Conservation (phyloP, 768 basidiomycete genomes). For the Lentinula aciculospora region DNA sequence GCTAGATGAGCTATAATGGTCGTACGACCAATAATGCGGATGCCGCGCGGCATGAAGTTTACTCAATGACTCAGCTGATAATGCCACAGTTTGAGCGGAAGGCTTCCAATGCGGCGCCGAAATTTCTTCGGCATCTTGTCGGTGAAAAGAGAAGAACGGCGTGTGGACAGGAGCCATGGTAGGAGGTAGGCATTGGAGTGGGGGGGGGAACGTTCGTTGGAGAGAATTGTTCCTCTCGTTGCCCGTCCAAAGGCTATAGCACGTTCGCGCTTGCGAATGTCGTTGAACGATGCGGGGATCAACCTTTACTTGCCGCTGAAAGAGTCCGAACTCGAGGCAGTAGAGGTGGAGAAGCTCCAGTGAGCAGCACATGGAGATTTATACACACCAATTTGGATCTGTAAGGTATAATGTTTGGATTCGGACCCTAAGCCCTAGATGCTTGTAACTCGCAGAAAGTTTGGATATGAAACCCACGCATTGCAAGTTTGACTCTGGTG, state of each 20-base stretch:
- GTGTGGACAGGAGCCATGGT: neutral
- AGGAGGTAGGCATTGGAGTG: neutral
- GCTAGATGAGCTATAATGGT: neutral
- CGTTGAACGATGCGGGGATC: neutral
- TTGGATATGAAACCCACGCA: neutral
- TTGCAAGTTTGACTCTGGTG: neutral
- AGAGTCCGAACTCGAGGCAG: neutral
- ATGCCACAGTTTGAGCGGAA: neutral
- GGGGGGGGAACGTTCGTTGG: conserved; percentile 1
- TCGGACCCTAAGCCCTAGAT: neutral
- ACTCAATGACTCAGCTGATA: neutral
- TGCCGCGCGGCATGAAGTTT: neutral
- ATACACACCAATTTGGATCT: neutral
- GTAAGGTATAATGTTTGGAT: neutral
- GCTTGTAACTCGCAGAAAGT: neutral
- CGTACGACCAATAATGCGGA: neutral
- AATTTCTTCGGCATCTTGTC: neutral
- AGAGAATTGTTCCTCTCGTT: neutral
- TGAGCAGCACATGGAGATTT: neutral
- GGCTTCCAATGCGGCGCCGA: neutral
- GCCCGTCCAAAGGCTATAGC: neutral
- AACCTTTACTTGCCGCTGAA: neutral
- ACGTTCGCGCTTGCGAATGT: neutral
- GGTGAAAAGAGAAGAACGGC: neutral
- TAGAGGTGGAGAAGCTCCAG: neutral